These are phyloP conservation scores for Aspergillus ochraceus DNA, from an alignment of 2,329 filamentous ascomycete genomes.

Conservation along the genomic window DNA sequence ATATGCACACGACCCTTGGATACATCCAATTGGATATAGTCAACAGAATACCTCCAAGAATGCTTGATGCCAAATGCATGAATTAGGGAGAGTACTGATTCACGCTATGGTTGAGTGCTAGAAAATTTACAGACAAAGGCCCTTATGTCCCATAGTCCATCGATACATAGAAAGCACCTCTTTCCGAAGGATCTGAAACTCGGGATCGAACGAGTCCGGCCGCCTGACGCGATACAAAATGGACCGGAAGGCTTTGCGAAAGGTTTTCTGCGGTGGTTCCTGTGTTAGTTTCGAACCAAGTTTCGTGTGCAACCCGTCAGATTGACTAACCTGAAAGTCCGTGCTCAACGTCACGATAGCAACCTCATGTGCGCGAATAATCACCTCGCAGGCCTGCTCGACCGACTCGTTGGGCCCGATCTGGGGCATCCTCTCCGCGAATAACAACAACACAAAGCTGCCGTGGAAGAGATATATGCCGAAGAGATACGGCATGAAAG, in stretches of 20 bases:
- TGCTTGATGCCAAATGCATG: too few relatives aligned
- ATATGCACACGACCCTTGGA: too few relatives aligned
- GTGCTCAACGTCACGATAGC: slow-evolving; percentile 53
- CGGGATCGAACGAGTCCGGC: slow-evolving; percentile 36
- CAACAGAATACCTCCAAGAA: too few relatives aligned
- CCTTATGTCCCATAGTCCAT: slow-evolving; percentile 40
- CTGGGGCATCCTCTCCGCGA: slow-evolving; percentile 52
- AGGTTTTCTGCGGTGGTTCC: slow-evolving; percentile 47
- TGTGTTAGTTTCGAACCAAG: too few relatives aligned
- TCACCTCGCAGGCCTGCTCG: slow-evolving; percentile 51
- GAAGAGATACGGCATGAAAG: slow-evolving; percentile 55
- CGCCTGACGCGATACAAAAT: slow-evolving; percentile 50
- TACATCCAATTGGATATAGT: too few relatives aligned
- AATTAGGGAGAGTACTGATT: too few relatives aligned
- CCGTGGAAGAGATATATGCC: slow-evolving; percentile 55
- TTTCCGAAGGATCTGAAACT: slow-evolving; percentile 48
- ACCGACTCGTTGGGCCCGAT: slow-evolving; percentile 49
- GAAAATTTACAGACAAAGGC: not conserved
- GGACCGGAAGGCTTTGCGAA: slow-evolving; percentile 54
- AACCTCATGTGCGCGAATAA: slow-evolving; percentile 53
- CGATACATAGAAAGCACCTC: slow-evolving; percentile 55
- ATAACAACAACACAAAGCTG: slow-evolving; percentile 51
- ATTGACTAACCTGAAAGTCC: slow-evolving; percentile 47
- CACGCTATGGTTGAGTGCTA: too few relatives aligned
- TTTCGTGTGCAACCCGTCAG: too few relatives aligned